Conservation (phyloP, 768 basidiomycete species). For the Boletus huronensis region DNA sequence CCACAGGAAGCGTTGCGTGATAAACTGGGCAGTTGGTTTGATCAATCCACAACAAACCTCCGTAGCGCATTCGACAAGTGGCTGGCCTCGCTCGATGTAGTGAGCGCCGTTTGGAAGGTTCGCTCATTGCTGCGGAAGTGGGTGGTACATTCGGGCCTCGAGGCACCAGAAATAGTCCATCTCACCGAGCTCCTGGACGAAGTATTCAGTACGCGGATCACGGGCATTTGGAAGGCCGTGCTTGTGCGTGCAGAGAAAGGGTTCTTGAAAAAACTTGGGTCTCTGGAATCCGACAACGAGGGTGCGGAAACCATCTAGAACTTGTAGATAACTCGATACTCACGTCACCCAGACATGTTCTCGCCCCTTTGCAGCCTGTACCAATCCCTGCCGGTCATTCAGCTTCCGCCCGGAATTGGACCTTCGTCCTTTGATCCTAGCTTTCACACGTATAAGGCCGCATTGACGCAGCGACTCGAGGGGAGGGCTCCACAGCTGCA, state of each 20-base stretch:
- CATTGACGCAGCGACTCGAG: conserved; percentile 59
- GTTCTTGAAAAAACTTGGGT: conserved; percentile 44
- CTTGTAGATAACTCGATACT: conserved; percentile 3
- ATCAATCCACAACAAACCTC: conserved; percentile 45
- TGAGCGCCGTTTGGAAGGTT: conserved; percentile 72
- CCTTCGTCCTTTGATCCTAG: conserved; percentile 37
- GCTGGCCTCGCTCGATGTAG: conserved; percentile 55
- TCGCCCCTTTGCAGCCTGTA: conserved; percentile 58
- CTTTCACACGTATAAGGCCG: conserved; percentile 60
- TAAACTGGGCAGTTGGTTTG: conserved; percentile 64
- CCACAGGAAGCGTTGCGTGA: conserved; percentile 40
- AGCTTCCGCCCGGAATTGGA: conserved; percentile 39
- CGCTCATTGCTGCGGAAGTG: conserved; percentile 49
- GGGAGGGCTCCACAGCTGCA: conserved; percentile 64
- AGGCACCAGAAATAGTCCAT: conserved; percentile 42
- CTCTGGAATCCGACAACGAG: conserved; percentile 12
- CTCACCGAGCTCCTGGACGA: conserved; percentile 50
- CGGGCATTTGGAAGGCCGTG: conserved; percentile 54
- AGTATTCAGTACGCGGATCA: conserved; percentile 50
- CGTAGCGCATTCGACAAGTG: conserved; percentile 47
- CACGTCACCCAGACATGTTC: conserved; percentile 37
- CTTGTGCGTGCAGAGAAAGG: conserved; percentile 42
- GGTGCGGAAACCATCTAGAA: conserved; percentile 14
- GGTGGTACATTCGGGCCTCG: conserved; percentile 43
- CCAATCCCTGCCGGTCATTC: conserved; percentile 46